Conservation (phyloP, 2,329 filamentous ascomycete genomes). For the Stagonosporopsis cucurbitacearum region DNA sequence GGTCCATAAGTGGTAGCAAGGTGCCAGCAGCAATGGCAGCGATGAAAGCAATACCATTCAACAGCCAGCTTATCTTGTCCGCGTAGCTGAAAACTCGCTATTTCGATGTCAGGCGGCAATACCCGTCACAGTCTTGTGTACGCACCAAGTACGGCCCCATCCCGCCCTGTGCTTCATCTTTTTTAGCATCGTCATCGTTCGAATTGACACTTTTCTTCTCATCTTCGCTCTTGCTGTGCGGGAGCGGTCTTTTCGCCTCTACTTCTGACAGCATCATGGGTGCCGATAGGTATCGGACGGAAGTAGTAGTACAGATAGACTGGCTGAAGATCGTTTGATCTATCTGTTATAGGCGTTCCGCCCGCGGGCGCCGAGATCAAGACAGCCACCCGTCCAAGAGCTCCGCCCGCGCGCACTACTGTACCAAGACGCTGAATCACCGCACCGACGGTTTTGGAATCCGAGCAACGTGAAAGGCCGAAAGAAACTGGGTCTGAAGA, state of each 20-base stretch:
- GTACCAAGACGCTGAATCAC: background rate
- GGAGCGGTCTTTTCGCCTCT: slow-evolving; percentile 12
- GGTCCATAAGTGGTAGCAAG: slow-evolving; percentile 57
- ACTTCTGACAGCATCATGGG: slow-evolving; percentile 19
- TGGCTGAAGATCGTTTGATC: background rate
- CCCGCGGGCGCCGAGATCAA: slow-evolving; percentile 2
- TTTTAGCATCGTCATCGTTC: slow-evolving; percentile 8
- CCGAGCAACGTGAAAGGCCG: background rate
- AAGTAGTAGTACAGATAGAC: background rate
- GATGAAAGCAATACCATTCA: slow-evolving; percentile 41
- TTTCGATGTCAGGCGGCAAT: slow-evolving; percentile 12
- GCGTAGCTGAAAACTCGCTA: slow-evolving; percentile 48
- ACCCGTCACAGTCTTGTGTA: background rate
- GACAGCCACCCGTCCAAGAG: background rate
- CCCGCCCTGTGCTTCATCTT: slow-evolving; percentile 25
- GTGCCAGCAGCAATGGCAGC: slow-evolving; percentile 54
- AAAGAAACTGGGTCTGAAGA: too few relatives aligned
- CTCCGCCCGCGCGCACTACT: slow-evolving; percentile 1
- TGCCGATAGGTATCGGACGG: background rate
- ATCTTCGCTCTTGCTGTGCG: slow-evolving; percentile 11
- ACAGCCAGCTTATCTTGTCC: slow-evolving; percentile 39
- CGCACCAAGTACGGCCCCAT: slow-evolving; percentile 36
- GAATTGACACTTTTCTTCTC: slow-evolving; percentile 5
- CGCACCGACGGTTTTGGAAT: background rate
- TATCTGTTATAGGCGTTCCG: background rate